Percentiles rank a stretch among this genome's conserved stretches.
These are phyloP conservation scores for Citrus australasica DNA, from an alignment of 345 rosid genomes.

Conservation along the genomic window DNA sequence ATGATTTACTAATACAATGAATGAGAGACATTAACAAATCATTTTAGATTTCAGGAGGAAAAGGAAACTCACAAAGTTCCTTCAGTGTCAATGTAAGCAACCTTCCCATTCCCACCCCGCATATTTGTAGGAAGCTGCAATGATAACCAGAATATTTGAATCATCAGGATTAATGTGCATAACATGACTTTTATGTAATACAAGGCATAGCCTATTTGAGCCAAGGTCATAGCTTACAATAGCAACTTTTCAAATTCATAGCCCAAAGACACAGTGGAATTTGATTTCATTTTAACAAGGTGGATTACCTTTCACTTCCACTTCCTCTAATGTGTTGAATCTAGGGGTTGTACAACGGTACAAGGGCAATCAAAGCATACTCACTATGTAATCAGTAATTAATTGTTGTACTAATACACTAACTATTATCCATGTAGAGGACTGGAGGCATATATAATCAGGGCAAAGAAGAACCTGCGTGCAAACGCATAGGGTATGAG, in stretches of 20 bases:
- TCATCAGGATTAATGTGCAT: not conserved
- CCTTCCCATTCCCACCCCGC: constrained; percentile 94
- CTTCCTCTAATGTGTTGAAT: not conserved
- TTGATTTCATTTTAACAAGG: not conserved
- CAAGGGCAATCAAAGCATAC: not conserved
- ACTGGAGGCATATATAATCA: not conserved
- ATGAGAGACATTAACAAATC: not conserved
- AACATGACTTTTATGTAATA: not conserved
- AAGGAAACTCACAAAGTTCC: constrained; percentile 80
- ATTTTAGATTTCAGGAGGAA: not conserved
- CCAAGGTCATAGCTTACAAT: not conserved
- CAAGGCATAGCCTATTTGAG: too few relatives aligned
- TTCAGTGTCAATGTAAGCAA: constrained; percentile 83
- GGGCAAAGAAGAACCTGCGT: constrained; percentile 60
- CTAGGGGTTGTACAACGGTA: not conserved
- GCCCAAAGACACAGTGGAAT: too few relatives aligned
- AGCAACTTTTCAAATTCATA: too few relatives aligned
- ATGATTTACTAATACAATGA: not conserved
- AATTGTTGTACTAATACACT: not conserved
- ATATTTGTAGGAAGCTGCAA: constrained; percentile 79
- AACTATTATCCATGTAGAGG: not conserved
- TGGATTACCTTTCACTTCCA: not conserved
- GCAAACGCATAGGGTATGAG: constrained; percentile 80
- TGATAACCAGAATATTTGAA: constrained; percentile 4
- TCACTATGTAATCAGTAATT: not conserved